Evolutionary conservation across 169 alveolate species (phyloP).

Genomic region (Cryptosporidium felis): DNA sequence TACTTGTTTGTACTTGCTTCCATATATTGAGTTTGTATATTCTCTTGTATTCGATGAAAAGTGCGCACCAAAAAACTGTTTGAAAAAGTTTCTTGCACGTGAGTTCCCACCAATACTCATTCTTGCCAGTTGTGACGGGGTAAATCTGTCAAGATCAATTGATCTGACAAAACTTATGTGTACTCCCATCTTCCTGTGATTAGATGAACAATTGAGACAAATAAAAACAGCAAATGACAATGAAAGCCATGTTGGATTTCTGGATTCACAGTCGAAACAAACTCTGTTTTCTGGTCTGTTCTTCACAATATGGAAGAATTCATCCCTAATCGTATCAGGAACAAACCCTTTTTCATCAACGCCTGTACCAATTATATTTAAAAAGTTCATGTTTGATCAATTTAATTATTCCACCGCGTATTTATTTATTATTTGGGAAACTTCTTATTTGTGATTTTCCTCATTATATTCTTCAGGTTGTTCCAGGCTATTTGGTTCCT

Average conservation of each 20-base stretch:
- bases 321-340: constrained; percentile 80
- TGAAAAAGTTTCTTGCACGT: constrained; percentile 51
- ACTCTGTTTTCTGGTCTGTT: constrained; percentile 80
- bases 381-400: constrained; percentile 26
- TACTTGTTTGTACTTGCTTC: constrained; percentile 22
- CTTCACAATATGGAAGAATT: constrained; percentile 78
- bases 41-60: constrained; percentile 42
- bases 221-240: constrained; percentile 92
- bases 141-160: constrained; percentile 89
- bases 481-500: constrained; percentile 64
- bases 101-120: constrained; percentile 77
- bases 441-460: constrained; percentile 36
- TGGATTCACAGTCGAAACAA: constrained; percentile 94
- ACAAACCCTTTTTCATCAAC: constrained; percentile 85
- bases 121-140: constrained; percentile 84
- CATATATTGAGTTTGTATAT: constrained; percentile 21
- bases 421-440: not conserved
- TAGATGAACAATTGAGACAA: constrained; percentile 95
- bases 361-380: constrained; percentile 69
- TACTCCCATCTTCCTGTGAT: constrained; percentile 94
- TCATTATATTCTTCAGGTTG: constrained; percentile 46
- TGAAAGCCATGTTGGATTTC: constrained; percentile 97
- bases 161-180: constrained; percentile 94
- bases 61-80: not conserved
- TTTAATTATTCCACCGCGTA: constrained; percentile 2